Conservation (phyloP, 2,329 filamentous ascomycete genomes). For the Penicillium capsulatum region DNA sequence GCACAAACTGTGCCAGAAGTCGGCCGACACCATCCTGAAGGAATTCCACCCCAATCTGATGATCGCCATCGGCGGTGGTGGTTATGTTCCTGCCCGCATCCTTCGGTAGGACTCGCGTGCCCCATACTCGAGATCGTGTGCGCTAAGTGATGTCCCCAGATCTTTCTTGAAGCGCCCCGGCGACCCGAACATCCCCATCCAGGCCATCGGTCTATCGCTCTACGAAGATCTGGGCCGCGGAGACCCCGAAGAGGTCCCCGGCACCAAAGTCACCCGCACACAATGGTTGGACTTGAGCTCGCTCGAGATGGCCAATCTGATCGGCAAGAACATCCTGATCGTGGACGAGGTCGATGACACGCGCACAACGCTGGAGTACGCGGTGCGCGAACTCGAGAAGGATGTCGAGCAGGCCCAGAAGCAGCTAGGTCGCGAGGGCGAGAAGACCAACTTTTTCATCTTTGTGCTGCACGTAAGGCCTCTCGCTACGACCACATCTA, state of each 20-base stretch:
- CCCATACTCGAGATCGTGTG: too few relatives aligned
- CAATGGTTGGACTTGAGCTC: slow-evolving; percentile 94
- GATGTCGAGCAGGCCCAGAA: slow-evolving; percentile 79
- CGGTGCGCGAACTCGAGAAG: slow-evolving; percentile 88
- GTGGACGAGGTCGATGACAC: slow-evolving; percentile 97
- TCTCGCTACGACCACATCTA: too few relatives aligned
- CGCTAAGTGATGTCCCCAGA: slow-evolving; percentile 25
- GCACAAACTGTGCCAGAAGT: slow-evolving; percentile 92
- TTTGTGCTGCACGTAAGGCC: slow-evolving; percentile 91
- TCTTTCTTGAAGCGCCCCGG: slow-evolving; percentile 92
- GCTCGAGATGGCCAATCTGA: slow-evolving; percentile 80
- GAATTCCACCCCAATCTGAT: slow-evolving; percentile 91
- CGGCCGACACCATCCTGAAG: slow-evolving; percentile 74
- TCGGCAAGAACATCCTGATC: slow-evolving; percentile 87
- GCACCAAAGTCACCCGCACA: slow-evolving; percentile 92
- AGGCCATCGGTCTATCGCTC: slow-evolving; percentile 95
- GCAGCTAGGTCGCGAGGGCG: slow-evolving; percentile 62
- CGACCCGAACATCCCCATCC: slow-evolving; percentile 92
- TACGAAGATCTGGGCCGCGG: slow-evolving; percentile 77
- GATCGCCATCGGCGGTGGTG: slow-evolving; percentile 96
- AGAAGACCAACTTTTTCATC: slow-evolving; percentile 84
- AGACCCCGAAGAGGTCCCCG: slow-evolving; percentile 67
- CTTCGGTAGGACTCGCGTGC: slow-evolving; percentile 56
- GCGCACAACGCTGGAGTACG: slow-evolving; percentile 88
- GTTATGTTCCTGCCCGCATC: slow-evolving; percentile 95